Conservation (phyloP, 1,284 basidiomycete species). For the Pterulicium gracile region DNA sequence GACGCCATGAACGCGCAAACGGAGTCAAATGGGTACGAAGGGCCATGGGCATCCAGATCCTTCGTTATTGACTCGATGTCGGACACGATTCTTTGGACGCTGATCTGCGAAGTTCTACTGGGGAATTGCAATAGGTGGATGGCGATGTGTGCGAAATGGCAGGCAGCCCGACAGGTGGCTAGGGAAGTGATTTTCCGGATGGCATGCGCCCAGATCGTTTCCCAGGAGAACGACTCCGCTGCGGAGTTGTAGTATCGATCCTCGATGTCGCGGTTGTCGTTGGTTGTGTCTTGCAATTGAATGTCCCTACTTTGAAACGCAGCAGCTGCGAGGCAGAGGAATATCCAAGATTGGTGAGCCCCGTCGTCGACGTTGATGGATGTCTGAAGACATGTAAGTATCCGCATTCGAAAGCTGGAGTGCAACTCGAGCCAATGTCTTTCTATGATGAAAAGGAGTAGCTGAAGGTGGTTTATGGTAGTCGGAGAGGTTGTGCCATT, state of each 20-base stretch:
- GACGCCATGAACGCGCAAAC: slow-evolving; percentile 72
- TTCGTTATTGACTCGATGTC: slow-evolving; percentile 71
- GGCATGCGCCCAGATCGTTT: slow-evolving; percentile 72
- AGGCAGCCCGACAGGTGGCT: slow-evolving; percentile 66
- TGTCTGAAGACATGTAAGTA: slow-evolving; percentile 45
- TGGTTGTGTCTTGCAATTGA: slow-evolving; percentile 7
- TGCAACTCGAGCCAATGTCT: slow-evolving; percentile 61
- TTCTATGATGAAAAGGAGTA: slow-evolving; percentile 77
- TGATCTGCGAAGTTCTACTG: slow-evolving; percentile 29
- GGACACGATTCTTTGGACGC: slow-evolving; percentile 41
- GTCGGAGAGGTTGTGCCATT: slow-evolving; percentile 20
- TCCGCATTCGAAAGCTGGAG: slow-evolving; percentile 38
- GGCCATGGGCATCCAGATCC: slow-evolving; percentile 82
- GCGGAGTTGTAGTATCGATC: slow-evolving; percentile 6
- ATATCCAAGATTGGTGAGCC: slow-evolving; percentile 69
- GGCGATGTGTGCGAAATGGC: slow-evolving; percentile 58
- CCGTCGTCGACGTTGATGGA: slow-evolving; percentile 58
- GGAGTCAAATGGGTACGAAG: slow-evolving; percentile 74
- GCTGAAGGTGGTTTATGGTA: slow-evolving; percentile 55
- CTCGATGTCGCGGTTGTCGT: not conserved
- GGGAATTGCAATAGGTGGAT: slow-evolving; percentile 17
- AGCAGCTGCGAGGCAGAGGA: slow-evolving; percentile 67
- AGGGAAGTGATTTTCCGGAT: slow-evolving; percentile 62
- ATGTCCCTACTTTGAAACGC: slow-evolving; percentile 38
- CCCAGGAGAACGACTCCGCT: slow-evolving; percentile 42